Base-by-base conservation (phyloP, 164 flowering plant species). In the Aristolochia fimbriata region DNA sequence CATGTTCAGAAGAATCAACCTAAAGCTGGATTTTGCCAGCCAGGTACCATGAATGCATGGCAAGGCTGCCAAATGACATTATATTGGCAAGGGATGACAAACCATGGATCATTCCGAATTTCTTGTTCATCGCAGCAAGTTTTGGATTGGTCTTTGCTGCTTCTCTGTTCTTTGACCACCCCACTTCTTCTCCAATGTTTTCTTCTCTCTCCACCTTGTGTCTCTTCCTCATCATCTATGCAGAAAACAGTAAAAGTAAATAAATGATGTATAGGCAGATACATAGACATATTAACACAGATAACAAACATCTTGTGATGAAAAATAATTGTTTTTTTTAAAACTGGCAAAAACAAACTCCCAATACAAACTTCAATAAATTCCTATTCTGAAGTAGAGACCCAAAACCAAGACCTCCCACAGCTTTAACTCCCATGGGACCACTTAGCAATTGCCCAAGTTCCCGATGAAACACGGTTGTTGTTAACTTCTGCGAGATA, bases 61-160 rank as follows among this genome's bases (percentile, higher is more conserved):
- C 93, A 62, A 92, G 97, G 68, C 97, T 76, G 31, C 99, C 97
- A 69, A 93, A 93, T 15, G 95, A 60, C 72, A 88, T 57, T 51
- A 93, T 85, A 65, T 93, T 93, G 22, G 97, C 86, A 55, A 93
- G 96, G 17, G 99, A 92, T 4, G 98, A 93, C 45, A 93, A 62
- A 1, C 99, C 96, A 57, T 93, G 99, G 66, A 93, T 90, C 99
- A 93, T 90, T 47, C 99, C 99, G 60, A 93, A 93, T 71, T 93
- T 93, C 86, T 90, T 93, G 83, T 93, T 93, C 97, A 93, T 90
- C 33, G 92, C 84, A 20, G 86, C 83, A 61, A 93, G 92, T 71
- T 90, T 81, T 58, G 99, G 96, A 49, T 81, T 85, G 46, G 41
- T 70, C 78, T 90, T 90, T 41, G 99, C 95, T 19, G 56, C 84